phyloP scores from a whole-genome alignment of 371 early-diverging fungal genomes.

The Mortierella sp. region DNA sequence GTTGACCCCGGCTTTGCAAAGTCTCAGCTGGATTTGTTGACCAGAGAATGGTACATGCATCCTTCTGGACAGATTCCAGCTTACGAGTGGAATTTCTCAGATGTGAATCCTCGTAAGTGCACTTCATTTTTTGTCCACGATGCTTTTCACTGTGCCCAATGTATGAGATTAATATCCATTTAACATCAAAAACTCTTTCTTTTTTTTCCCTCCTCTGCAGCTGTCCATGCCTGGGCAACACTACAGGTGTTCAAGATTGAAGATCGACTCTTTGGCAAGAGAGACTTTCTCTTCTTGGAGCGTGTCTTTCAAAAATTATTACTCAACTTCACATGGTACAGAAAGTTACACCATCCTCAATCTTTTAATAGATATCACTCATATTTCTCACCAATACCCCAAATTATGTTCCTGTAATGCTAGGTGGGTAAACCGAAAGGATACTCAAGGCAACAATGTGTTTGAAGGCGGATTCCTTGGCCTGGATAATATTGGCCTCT shows the following conservation, averaged over 20 bases:
- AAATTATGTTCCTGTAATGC: too few relatives aligned
- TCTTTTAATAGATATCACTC: background rate
- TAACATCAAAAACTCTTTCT: background rate
- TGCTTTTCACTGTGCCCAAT: background rate
- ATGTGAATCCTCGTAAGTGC: conserved; percentile 60
- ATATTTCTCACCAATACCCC: background rate
- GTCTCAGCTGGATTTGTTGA: conserved; percentile 46
- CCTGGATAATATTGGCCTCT: conserved; percentile 63
- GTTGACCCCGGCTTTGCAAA: conserved; percentile 48
- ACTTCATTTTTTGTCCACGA: background rate
- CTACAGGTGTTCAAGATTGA: conserved; percentile 60
- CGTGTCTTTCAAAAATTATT: conserved; percentile 64
- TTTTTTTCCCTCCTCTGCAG: conserved; percentile 15
- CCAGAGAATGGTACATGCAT: conserved; percentile 57
- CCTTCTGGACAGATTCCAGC: conserved; percentile 54
- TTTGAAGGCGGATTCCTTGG: conserved; percentile 65
- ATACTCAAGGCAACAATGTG: conserved; percentile 59
- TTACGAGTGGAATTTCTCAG: conserved; percentile 65
- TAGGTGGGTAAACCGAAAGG: conserved; percentile 66
- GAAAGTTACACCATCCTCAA: background rate
- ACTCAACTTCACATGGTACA: conserved; percentile 63
- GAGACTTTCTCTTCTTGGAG: conserved; percentile 60
- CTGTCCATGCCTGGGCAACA: conserved; percentile 65
- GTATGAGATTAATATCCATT: background rate
- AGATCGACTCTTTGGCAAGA: conserved; percentile 36